Base-by-base conservation (phyloP, 148 eudicot genomes). In the Linanthus parryae region DNA sequence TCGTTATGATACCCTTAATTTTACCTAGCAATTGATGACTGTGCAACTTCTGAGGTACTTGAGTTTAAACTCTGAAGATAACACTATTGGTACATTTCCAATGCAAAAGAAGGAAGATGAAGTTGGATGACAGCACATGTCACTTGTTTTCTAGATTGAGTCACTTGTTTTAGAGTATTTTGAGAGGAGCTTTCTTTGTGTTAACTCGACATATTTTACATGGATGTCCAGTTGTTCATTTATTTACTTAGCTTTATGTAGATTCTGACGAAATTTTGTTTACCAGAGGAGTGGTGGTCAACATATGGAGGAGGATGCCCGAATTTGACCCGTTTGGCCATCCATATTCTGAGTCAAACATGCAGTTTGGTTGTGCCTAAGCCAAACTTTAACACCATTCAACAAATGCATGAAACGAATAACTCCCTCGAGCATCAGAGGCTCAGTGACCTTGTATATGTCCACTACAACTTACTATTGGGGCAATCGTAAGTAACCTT, bases 241-340 rank as follows among this genome's bases (percentile, higher is more conserved):
- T 41, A 16, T 17, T 17, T 18, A 0, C 22, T 25, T 20, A 2
- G 1, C 23, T 27, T 8, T 59, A 25, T 1, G 14, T 56, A 54
- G 23, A 61, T 43, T 28, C 6, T 34, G 19, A 15, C 29, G 22
- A 11, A 19, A 7, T 40, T 34, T 61, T 23, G 55, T 29, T 64
- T 57, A 49, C 48, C 58, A 89, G 97, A 81, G 62, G 99, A 84
- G 67, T 92, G 99, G 96, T 92, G 99, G 99, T 84, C 82, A 30
- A 84, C 91, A 15, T 84, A 82, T 62, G 99, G 96, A 61, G 94
- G 84, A 43, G 83, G 76, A 44, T 87, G 94, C 65, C 96, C 91
- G 26, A 82, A 84, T 63, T 66, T 92, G 68, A 80, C 94, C 56
- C 88, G 83, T 48, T 71, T 82, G 63, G 83, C 99, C 37, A 69